phyloP scores from a whole-genome alignment of 352 stramenopile genomes.

The Phytophthora parvispora region DNA sequence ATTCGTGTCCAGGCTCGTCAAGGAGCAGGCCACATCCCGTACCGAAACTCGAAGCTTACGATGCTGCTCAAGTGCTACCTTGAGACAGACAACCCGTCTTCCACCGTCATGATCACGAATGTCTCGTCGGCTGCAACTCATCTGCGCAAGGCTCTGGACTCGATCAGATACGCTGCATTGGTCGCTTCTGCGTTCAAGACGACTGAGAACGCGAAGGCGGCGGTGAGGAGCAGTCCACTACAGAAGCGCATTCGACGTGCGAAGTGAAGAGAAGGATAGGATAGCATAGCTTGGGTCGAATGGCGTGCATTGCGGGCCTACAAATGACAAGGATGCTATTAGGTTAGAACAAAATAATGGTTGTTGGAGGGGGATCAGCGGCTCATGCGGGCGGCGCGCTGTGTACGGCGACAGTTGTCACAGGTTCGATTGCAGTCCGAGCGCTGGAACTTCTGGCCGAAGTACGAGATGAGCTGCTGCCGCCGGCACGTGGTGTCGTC shows the following conservation, averaged over 20 bases:
- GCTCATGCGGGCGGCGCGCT: slow-evolving; percentile 37
- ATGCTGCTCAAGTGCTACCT: slow-evolving; percentile 57
- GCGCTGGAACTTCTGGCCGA: slow-evolving; percentile 79
- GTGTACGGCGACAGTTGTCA: slow-evolving; percentile 73
- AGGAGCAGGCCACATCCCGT: slow-evolving; percentile 33
- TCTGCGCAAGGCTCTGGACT: slow-evolving; percentile 39
- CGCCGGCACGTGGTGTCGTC: slow-evolving; percentile 80
- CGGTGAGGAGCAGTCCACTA: neutral
- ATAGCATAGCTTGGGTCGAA: neutral
- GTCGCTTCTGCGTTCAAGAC: slow-evolving; percentile 50
- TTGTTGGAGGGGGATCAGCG: neutral
- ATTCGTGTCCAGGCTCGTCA: slow-evolving; percentile 37
- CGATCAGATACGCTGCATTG: slow-evolving; percentile 55
- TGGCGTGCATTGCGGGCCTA: neutral
- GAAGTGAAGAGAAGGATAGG: neutral
- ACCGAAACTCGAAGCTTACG: slow-evolving; percentile 57
- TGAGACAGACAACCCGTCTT: slow-evolving; percentile 16
- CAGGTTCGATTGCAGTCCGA: slow-evolving; percentile 68
- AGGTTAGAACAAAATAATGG: neutral
- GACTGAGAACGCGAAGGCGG: neutral
- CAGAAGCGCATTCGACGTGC: neutral
- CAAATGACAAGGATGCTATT: slow-evolving; percentile 13
- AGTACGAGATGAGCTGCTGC: slow-evolving; percentile 83
- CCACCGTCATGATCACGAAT: slow-evolving; percentile 59
- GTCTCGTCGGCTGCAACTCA: slow-evolving; percentile 43